These are phyloP conservation scores for Phytophthora macrochlamydospora DNA, from an alignment of 352 stramenopile genomes.

Conservation along the genomic window DNA sequence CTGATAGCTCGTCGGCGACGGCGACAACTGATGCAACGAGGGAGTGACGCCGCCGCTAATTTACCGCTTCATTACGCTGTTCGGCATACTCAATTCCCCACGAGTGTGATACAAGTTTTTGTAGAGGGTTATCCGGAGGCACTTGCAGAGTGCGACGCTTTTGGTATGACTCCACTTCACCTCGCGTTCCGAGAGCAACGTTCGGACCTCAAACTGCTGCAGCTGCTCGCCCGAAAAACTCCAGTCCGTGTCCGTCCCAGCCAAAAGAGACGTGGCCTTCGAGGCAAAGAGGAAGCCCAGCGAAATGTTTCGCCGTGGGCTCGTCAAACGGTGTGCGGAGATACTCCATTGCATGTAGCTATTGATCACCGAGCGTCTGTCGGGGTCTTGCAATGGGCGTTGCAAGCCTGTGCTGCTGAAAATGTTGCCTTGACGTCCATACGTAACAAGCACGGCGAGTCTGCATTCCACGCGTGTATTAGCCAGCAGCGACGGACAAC, in stretches of 20 bases:
- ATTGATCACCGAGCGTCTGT: constrained; percentile 41
- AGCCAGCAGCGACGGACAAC: constrained; percentile 20
- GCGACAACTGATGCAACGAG: constrained; percentile 58
- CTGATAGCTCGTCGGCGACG: constrained; percentile 54
- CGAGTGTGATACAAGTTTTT: constrained; percentile 45
- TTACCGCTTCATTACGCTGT: constrained; percentile 69
- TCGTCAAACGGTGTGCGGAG: constrained; percentile 29
- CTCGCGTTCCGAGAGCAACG: constrained; percentile 54
- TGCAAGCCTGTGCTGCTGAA: constrained; percentile 6
- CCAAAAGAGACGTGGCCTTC: neutral
- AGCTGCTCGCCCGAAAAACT: constrained; percentile 30
- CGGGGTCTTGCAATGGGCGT: constrained; percentile 46
- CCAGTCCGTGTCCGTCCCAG: neutral
- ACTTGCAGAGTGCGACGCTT: constrained; percentile 44
- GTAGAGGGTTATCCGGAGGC: constrained; percentile 46
- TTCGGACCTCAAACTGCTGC: constrained; percentile 22
- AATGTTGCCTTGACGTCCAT: constrained; percentile 4
- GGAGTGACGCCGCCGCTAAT: constrained; percentile 41
- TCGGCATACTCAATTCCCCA: constrained; percentile 36
- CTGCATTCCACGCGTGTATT: constrained; percentile 53
- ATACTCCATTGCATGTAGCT: constrained; percentile 47
- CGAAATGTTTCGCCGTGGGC: constrained; percentile 19
- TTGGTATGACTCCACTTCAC: constrained; percentile 69
- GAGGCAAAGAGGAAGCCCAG: neutral
- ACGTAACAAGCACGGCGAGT: constrained; percentile 45